Evolutionary conservation across 2,329 filamentous ascomycete species (phyloP), one percentile per base, ranked within the genome.

Genomic region (Sclerotinia borealis): DNA sequence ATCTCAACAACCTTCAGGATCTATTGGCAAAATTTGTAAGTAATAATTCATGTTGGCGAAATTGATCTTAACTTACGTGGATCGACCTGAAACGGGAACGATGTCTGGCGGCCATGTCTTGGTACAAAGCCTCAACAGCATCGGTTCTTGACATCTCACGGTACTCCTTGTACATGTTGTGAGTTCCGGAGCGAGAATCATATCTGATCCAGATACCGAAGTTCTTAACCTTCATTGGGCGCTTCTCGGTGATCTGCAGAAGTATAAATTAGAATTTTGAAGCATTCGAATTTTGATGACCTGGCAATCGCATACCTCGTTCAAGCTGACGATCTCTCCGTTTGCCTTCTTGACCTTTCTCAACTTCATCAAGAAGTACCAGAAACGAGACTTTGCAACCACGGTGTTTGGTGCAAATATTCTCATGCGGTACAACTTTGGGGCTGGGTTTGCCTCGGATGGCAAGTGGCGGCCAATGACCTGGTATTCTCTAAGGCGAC

Each of bases 81-180:
- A 99, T 95, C 74, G 91, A 96, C 83, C 95, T 88, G 87, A 99
- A 99, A 77, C 95, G 91, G 77, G 95, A 89, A 79, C 91, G 92
- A 88, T 99, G 95, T 80, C 95, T 92, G 80, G 96, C 93, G 75
- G 95, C 92, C 95, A 99, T 98, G 85, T 99, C 95, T 83, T 95
- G 91, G 90, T 99, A 99, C 79, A 99, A 88, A 74, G 93, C 83
- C 83, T 98, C 91, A 77, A 98, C 93, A 72, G 95, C 95, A 74
- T 95, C 93, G 77, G 89, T 91, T 81, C 95, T 87, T 79, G 91
- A 93, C 87, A 98, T 91, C 87, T 98, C 95, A 79, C 95, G 91
- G 90, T 97, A 98, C 89, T 99, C 95, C 89, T 98, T 98, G 92
- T 99, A 99, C 95, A 99, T 99, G 90, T 99, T 99, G 92, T 99